phyloP scores from a whole-genome alignment of 78 protist genomes.

The Polysphondylium violaceum region DNA sequence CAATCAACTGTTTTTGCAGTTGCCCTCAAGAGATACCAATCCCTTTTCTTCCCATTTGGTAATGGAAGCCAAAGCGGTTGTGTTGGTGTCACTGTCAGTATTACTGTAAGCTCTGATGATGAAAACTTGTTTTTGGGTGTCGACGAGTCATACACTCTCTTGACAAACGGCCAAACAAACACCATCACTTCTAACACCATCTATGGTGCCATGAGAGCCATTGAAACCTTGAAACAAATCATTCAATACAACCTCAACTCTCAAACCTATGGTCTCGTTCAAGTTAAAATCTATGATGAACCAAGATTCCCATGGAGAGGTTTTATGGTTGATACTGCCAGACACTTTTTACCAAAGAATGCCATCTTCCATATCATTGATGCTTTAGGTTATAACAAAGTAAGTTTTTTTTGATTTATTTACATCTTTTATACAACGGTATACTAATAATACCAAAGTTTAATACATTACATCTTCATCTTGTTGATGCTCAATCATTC shows the following conservation, averaged over 20 bases:
- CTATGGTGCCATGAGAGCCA: conserved; percentile 90
- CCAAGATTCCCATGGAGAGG: conserved; percentile 94
- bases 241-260: conserved; percentile 34
- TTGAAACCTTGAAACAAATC: conserved; percentile 95
- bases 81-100: not conserved
- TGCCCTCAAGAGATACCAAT: conserved; percentile 31
- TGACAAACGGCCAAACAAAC: not conserved
- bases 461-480: conserved; percentile 96
- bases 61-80: not conserved
- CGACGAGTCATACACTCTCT: conserved; percentile 30
- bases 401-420: too few relatives aligned
- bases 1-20: conserved; percentile 6
- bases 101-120: not conserved
- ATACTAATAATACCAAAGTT: too few relatives aligned
- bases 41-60: conserved; percentile 29
- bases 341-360: conserved; percentile 90
- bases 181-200: conserved; percentile 68
- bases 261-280: not conserved
- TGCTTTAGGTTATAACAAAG: conserved; percentile 82
- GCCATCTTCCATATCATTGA: conserved; percentile 83
- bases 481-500: conserved; percentile 92
- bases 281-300: conserved; percentile 70
- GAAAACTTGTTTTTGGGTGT: conserved; percentile 33
- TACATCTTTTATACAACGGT: too few relatives aligned
- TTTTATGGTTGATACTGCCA: conserved; percentile 93